Percentiles rank a stretch among this genome's conserved stretches.
These are phyloP conservation scores for Globisporangium paroecandrum DNA, from an alignment of 352 stramenopile species.

Conservation along the genomic window DNA sequence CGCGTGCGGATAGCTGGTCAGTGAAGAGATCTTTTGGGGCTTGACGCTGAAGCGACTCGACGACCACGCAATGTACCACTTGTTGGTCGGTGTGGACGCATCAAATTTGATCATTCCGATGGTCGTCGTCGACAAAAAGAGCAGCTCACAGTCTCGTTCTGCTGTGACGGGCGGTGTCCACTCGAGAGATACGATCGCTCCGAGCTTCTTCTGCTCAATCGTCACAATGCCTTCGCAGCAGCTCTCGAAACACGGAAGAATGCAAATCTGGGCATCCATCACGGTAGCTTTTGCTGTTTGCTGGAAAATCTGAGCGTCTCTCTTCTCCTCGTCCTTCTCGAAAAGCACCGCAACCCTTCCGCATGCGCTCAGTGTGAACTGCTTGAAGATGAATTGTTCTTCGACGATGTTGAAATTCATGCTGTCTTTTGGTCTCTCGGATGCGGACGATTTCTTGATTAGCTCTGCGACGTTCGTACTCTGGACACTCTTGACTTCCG, in stretches of 20 bases:
- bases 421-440: conserved; percentile 22
- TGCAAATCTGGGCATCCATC: conserved; percentile 33
- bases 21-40: conserved; percentile 45
- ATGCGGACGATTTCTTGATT: conserved; percentile 19
- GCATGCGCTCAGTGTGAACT: conserved; percentile 51
- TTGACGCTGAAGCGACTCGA: conserved; percentile 57
- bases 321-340: conserved; percentile 12
- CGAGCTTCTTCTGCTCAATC: conserved; percentile 59
- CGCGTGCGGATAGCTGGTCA: conserved; percentile 49
- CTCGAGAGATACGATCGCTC: conserved; percentile 50
- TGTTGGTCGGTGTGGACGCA: conserved; percentile 27
- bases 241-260: conserved; percentile 47
- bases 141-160: conserved; percentile 48
- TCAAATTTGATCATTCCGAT: conserved; percentile 63
- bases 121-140: conserved; percentile 65
- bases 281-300: not conserved
- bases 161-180: conserved; percentile 57
- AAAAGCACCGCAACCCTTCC: conserved; percentile 59
- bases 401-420: conserved; percentile 40
- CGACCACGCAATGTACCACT: conserved; percentile 60
- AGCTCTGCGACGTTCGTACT: conserved; percentile 34
- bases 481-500: conserved; percentile 37
- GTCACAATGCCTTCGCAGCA: conserved; percentile 51
- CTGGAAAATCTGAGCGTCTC: not conserved
- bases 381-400: conserved; percentile 43